Conservation (phyloP, 176 grass and related monocot species). For the Tillandsia leiboldiana region DNA sequence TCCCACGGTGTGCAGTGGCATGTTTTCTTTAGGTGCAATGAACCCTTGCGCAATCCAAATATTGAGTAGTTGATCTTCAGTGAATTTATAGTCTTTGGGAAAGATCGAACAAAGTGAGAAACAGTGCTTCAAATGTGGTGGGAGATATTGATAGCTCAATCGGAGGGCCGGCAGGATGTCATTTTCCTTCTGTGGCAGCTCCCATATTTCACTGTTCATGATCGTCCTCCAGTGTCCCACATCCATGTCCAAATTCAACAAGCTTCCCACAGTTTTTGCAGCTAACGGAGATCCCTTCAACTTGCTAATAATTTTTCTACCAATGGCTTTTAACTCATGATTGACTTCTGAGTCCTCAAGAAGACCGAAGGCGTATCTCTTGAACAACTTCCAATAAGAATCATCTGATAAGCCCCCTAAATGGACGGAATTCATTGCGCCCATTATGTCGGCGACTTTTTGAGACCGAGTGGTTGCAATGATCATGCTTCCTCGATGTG, state of each 20-base stretch:
- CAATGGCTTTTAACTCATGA: conserved; percentile 6
- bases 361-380: conserved; percentile 6
- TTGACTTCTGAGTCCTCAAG: neutral
- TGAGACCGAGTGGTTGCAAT: conserved; percentile 26
- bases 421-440: neutral
- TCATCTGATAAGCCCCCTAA: conserved; percentile 8
- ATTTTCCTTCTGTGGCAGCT: neutral
- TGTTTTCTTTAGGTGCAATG: neutral
- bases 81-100: conserved; percentile 15
- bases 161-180: conserved; percentile 28
- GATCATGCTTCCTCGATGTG: conserved; percentile 18
- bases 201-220: conserved; percentile 21
- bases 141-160: conserved; percentile 46
- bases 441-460: neutral
- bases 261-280: conserved; percentile 31
- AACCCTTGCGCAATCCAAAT: conserved; percentile 9
- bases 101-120: conserved; percentile 36
- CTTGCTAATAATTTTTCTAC: conserved; percentile 14
- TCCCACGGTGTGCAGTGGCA: conserved; percentile 3
- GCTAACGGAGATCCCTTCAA: conserved; percentile 22
- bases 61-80: neutral
- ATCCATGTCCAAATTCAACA: neutral
- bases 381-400: conserved; percentile 16
- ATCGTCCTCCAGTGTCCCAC: conserved; percentile 17
- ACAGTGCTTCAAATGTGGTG: conserved; percentile 25